Evolutionary conservation across 2,329 filamentous ascomycete genomes (phyloP), one percentile per base, ranked within the genome.

Genomic region (Phoma herbarum): DNA sequence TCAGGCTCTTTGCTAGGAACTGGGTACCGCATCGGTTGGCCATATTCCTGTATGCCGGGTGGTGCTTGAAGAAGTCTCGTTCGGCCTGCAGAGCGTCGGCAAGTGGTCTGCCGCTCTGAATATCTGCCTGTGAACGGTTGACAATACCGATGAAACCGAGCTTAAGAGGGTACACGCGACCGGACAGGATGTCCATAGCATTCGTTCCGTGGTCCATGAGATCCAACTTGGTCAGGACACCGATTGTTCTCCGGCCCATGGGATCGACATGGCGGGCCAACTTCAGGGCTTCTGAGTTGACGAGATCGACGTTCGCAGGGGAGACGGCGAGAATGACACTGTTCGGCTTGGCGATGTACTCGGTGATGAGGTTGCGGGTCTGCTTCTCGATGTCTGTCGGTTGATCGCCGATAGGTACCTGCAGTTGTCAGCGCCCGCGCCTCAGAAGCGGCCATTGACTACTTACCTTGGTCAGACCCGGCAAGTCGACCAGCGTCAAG

Each of bases 171-270:
- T 99, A 99, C 3, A 99, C 95, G 25, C 95, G 89, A 3, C 95
- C 95, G 7, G 94, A 96, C n/a, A 99, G 85, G 68, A 99, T 99
- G 73, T 99, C 95, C 68, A 99, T 84, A 16, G 95, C 95, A 73
- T 99, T 98, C 57, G 95, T 99, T 63, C 95, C 95, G 74, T 99
- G 94, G 74, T 99, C 95, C 95, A 99, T 99, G 57, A 99, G 82
- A 76, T 99, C 95, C 64, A 99, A 83, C 81, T 99, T 99, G 60
- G 95, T 98, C 60, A 99, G 84, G 57, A 99, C 94, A 72, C 95
- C 95, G 74, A 99, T 98, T 20, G 95, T 99, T 76, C 95, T 88
- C 78, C 92, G 88, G 63, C 95, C 95, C 78, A 97, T 89, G 2
- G 95, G 90, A 78, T 99, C 95, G 53, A 99, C 95, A 87, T 99